Base-by-base conservation (phyloP, 768 basidiomycete species). In the Phylloporus arenicola region DNA sequence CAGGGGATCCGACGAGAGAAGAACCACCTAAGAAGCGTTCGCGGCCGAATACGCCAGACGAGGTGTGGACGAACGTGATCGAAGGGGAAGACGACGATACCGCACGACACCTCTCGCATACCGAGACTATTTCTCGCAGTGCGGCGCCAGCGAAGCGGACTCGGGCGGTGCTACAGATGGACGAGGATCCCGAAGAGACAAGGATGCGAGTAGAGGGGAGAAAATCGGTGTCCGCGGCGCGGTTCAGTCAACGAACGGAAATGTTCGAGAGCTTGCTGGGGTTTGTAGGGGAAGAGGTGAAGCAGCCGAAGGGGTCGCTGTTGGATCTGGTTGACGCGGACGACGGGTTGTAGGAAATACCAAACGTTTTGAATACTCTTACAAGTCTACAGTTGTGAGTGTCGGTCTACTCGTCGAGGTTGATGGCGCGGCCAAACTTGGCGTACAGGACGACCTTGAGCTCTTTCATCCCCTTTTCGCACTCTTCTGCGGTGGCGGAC, bases 341-440 rank as follows among this genome's bases (percentile, higher is more conserved):
- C 53, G 58, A 58, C 19, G 66, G 56, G 24, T 45, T 68, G 53
- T 68, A 54, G 43, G 29, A 11, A 17, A 22, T 27, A 24, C 38
- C 38, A 13, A n/a, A 37, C n/a, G 35, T 4, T 38, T 38, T n/a
- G 27, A 19, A 38, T 20, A 19, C 17, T 12, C 29, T 33, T 33
- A 39, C 38, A 20, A 22, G 13, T 19, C n/a, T n/a, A 38, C 31
- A 46, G 6, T 9, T 13, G 31, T 9, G 11, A 38, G 9, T 19
- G 39, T 41, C 39, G 39, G 39, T 43, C 46, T 63, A 87, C 63
- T 88, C 89, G 65, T 95, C 92, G 41, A 96, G 79, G 67, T 96
- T 96, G 69, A 95, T 95, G 34, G 92, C 87, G 37, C 78, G 81
- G 17, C 93, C 93, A 64, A 97, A 97, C 69, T 93, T 94, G 24